Conservation (phyloP, 371 early-diverging fungal genomes). For the Quaeritorhiza haematococci region DNA sequence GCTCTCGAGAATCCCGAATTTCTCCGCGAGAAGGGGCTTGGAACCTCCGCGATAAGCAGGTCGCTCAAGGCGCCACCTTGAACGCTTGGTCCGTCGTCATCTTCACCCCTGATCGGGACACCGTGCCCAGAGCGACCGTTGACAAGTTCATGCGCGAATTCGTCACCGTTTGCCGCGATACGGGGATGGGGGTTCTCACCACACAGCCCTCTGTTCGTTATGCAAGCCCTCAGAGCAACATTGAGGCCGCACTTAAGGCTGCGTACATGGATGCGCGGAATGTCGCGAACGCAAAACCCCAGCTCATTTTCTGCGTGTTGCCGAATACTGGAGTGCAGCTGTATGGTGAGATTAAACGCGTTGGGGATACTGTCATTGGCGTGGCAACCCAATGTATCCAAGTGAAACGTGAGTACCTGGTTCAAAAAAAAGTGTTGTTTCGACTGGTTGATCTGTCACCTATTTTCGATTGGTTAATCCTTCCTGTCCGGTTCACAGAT, state of each 20-base stretch:
- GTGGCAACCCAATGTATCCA: constrained; percentile 81
- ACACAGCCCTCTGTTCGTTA: constrained; percentile 52
- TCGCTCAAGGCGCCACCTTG: constrained; percentile 54
- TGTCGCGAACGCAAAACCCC: constrained; percentile 37
- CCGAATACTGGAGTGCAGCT: constrained; percentile 65
- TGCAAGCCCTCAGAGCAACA: constrained; percentile 46
- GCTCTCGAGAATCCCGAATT: constrained; percentile 42
- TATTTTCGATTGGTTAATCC: too few relatives aligned
- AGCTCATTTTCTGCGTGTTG: constrained; percentile 65
- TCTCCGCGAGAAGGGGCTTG: constrained; percentile 68
- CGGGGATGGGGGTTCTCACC: constrained; percentile 37
- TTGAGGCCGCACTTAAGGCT: constrained; percentile 47
- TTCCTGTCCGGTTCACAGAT: too few relatives aligned
- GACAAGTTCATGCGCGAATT: constrained; percentile 12
- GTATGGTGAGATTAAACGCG: constrained; percentile 83
- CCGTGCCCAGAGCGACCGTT: constrained; percentile 2
- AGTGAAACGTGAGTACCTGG: constrained; percentile 42
- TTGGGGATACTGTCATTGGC: constrained; percentile 74
- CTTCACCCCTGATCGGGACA: constrained; percentile 18
- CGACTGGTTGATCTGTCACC: not conserved
- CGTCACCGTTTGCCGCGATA: constrained; percentile 12
- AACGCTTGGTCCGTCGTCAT: constrained; percentile 67
- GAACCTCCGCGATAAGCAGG: constrained; percentile 71
- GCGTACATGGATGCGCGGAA: constrained; percentile 57
- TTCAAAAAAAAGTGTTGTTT: not conserved